These are phyloP conservation scores for Fusarium mundagurra DNA, from an alignment of 2,329 filamentous ascomycete genomes.

Conservation along the genomic window DNA sequence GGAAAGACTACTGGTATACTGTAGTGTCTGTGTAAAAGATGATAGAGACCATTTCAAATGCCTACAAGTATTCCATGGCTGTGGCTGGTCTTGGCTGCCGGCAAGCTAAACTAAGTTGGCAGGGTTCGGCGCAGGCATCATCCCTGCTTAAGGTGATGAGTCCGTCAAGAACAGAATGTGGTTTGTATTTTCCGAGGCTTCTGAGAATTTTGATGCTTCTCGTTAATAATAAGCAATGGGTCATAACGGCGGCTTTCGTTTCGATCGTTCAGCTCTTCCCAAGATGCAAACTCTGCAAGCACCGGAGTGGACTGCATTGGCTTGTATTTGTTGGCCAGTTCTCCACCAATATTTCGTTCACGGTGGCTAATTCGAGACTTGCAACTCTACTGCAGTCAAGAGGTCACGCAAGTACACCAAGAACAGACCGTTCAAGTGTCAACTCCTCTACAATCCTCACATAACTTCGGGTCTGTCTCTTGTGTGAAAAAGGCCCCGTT, in stretches of 20 bases:
- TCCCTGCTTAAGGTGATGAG: slow-evolving; percentile 20
- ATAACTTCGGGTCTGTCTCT: not conserved
- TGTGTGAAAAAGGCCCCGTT: not conserved
- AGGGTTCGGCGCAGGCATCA: slow-evolving; percentile 17
- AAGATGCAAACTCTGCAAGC: not conserved
- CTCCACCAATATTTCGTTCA: slow-evolving; percentile 24
- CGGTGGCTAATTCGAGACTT: slow-evolving; percentile 34
- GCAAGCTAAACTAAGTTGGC: slow-evolving; percentile 6
- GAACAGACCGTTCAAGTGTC: slow-evolving; percentile 12
- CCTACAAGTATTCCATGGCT: slow-evolving; percentile 2
- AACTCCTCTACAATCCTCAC: not conserved
- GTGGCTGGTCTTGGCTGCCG: slow-evolving; percentile 13
- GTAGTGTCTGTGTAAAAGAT: not conserved
- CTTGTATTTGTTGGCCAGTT: not conserved
- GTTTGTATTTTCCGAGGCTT: slow-evolving; percentile 2
- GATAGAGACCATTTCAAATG: not conserved
- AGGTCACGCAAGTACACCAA: slow-evolving; percentile 13
- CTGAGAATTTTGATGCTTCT: not conserved
- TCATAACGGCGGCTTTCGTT: not conserved
- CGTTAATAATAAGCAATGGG: not conserved
- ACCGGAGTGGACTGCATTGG: not conserved
- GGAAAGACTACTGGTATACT: not conserved
- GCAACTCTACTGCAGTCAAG: not conserved
- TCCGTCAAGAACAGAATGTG: slow-evolving; percentile 5
- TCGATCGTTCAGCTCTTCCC: not conserved